These are phyloP conservation scores for Pelargonium fulgidum DNA, from an alignment of 441 rosid species.

Conservation along the genomic window DNA sequence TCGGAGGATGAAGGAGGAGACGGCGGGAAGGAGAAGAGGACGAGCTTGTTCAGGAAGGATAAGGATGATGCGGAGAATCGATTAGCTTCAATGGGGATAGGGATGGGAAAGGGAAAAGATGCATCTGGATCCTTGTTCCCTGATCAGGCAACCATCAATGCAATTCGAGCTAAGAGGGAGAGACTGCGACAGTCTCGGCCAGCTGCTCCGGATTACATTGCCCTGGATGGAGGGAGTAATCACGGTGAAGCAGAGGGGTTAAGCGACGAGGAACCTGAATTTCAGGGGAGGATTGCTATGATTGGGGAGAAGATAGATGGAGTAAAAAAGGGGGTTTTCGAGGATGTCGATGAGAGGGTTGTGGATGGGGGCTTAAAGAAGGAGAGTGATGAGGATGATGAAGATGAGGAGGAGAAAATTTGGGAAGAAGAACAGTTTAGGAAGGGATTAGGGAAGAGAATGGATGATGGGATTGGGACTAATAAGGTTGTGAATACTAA, in stretches of 20 bases:
- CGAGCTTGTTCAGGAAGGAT: background rate
- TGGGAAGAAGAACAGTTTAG: constrained; percentile 92
- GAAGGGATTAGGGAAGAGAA: constrained; percentile 80
- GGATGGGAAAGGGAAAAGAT: constrained; percentile 23
- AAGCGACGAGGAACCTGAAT: constrained; percentile 81
- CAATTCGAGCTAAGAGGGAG: constrained; percentile 71
- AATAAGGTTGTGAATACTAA: background rate
- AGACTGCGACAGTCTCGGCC: constrained; percentile 34
- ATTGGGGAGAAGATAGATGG: constrained; percentile 31
- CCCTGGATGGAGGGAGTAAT: constrained; percentile 47
- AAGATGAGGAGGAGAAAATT: constrained; percentile 74
- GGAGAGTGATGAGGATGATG: constrained; percentile 30
- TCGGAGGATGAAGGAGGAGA: constrained; percentile 24
- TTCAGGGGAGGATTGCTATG: constrained; percentile 48
- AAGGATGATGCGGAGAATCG: constrained; percentile 26
- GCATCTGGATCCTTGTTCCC: constrained; percentile 19
- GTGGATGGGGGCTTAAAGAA: constrained; percentile 15
- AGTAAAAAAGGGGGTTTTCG: constrained; percentile 60
- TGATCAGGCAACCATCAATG: constrained; percentile 60
- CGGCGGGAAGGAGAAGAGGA: constrained; percentile 13
- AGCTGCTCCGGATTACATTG: constrained; percentile 67
- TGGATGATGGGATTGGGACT: constrained; percentile 46
- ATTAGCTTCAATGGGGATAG: constrained; percentile 30
- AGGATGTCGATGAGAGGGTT: constrained; percentile 34
- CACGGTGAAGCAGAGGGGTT: constrained; percentile 42